Evolutionary conservation across 768 basidiomycete genomes (phyloP), one percentile per base, ranked within the genome.

Genomic region (Cystofilobasidium bisporidii): DNA sequence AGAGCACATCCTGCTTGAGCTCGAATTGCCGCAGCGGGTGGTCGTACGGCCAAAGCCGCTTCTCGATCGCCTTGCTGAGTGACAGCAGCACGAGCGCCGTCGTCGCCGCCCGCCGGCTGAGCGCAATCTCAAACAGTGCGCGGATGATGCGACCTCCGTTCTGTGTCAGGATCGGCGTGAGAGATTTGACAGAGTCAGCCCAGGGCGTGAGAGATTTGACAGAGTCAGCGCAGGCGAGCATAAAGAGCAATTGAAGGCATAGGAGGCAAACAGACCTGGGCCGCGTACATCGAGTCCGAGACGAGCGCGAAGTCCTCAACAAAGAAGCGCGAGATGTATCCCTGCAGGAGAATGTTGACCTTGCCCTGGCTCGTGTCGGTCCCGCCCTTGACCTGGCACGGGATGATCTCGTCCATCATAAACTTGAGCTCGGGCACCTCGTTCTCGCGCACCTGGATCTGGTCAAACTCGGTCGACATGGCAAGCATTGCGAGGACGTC

Each of bases 301-400:
- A 98, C 87, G 67, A 99, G 80, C 12, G 96, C 96, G 73, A 96
- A 99, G 77, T 99, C 96, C 69, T 96, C 88, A 18, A 96, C 80
- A n/a, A 80, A 79, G 53, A 84, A 81, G 56, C 83, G 79, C 43
- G 91, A 96, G 70, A 99, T 91, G 76, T 84, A 89, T 1, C 84
- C 87, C 78, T 99, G 96, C 26, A 99, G 80, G 22, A 98, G 82
- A 69, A 98, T 89, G 76, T 97, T 98, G 78, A 93, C 91, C 79
- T 99, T 99, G 58, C 84, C 90, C 77, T 80, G 84, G 69, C 82
- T 83, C 17, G 81, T 83, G 64, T 84, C 81, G 0, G 81, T 81
- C 8, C 83, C 88, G 20, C 84, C 87, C 80, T 84, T 84, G 56
- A 92, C 88, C 63, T 85, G 84, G 75, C 93, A 93, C 0, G 91